Evolutionary conservation across 805 yeast species (phyloP), one percentile per base, ranked within the genome.

Genomic region (Cyberlindnera petersonii): DNA sequence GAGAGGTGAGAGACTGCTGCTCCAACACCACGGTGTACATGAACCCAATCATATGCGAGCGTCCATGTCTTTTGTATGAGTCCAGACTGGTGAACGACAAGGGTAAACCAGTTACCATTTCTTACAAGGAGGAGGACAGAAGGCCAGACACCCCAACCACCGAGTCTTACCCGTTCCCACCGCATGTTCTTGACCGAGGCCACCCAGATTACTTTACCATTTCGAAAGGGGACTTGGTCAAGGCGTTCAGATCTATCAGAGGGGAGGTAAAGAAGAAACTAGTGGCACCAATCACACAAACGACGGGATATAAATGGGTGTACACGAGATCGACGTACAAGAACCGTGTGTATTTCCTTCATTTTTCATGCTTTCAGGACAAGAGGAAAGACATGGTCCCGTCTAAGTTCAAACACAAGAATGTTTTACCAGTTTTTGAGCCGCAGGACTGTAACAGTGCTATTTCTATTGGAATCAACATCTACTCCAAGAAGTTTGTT

Each of bases 231-330:
- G 53, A 52, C 15, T 32, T 53, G 9, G 39, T 44, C 10, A 35
- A 35, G 31, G 54, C 49, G 1, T 47, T 51, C 38, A 37, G 44
- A 21, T 42, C 54, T 15, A 42, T 53, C 14, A 48, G 58, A 33
- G 24, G 42, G 19, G 55, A 43, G 11, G 48, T 53, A 15, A 50
- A 37, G 16, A 39, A 38, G 34, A 42, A 44, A 16, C 31, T 53
- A 4, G 40, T 53, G 9, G 34, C 37, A 2, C 55, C 55, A 2
- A 47, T 53, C 26, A 46, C 50, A 6, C 39, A 39, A 22, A 44
- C 48, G 5, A 46, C 56, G 9, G 58, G 58, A 1, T 53, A 51
- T 27, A 53, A 53, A 35, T 53, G 58, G 58, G 50, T 37, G 2
- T 53, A 53, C 35, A 34, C 46, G 16, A 45, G 48, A 21, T 44